Evolutionary conservation across 169 alveolate genomes (phyloP).

Genomic region (Neospora caninum): DNA sequence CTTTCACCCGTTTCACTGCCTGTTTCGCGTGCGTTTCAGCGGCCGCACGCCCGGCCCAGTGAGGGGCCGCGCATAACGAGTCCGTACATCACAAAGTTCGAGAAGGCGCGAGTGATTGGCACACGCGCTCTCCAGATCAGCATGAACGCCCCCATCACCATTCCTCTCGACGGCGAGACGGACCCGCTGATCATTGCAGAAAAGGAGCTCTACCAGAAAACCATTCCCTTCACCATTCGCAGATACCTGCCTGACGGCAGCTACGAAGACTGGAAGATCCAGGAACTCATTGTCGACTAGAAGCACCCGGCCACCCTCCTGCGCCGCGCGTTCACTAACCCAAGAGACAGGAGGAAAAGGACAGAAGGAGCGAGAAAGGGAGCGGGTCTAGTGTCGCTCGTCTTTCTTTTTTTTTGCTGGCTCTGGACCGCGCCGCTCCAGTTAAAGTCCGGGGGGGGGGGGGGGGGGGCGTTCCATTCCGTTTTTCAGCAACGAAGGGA

Average conservation of each 20-base stretch:
- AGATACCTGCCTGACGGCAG: constrained; percentile 98
- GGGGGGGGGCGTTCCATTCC: too few species aligned
- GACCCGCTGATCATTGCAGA: constrained; percentile 99
- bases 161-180: constrained; percentile 89
- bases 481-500: too few species aligned
- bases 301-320: not conserved
- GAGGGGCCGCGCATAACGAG: constrained; percentile 75
- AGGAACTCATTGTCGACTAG: constrained; percentile 63
- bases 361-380: not conserved
- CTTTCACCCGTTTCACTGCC: too few species aligned
- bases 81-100: constrained; percentile 88
- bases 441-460: too few species aligned
- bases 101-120: constrained; percentile 99
- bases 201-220: constrained; percentile 96
- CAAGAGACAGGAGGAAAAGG: not conserved
- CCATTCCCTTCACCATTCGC: constrained; percentile 98
- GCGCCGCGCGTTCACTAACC: not conserved
- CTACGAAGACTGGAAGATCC: constrained; percentile 76
- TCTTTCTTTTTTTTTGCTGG: too few species aligned
- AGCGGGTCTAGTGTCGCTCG: too few species aligned
- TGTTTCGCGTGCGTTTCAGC: not conserved
- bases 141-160: constrained; percentile 97
- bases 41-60: constrained; percentile 61
- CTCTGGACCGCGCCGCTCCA: too few species aligned
- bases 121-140: constrained; percentile 99